Evolutionary conservation across 1,284 basidiomycete genomes (phyloP), one percentile per base, ranked within the genome.

Genomic region (Rhodofomes roseus): DNA sequence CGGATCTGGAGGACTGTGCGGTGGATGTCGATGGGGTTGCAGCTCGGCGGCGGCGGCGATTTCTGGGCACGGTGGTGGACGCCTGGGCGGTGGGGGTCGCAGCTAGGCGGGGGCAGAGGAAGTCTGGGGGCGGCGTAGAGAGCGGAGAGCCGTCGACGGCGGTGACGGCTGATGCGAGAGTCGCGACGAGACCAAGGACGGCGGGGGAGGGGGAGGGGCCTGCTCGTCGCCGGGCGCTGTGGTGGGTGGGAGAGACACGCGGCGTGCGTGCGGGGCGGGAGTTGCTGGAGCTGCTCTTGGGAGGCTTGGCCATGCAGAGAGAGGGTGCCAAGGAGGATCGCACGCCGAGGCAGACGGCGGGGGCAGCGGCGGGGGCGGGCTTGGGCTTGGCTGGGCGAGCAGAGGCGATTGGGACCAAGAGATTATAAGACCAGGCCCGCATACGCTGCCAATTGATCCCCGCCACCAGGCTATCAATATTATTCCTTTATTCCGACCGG

Each of bases 61-160:
- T 20, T 37, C 50, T 52, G 50, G 50, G 50, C 31, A 52, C 50
- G 50, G n/a, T 31, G n/a, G 55, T 46, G 43, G 41, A 20, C 43
- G 55, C 55, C n/a, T 44, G 56, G 50, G 59, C 56, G 55, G 58
- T 56, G 34, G 55, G 56, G 51, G 62, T 60, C 29, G 40, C 25
- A 48, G 65, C 56, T 46, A 85, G 70, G 29, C 76, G 78, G 0
- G 87, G 87, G 62, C 85, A 89, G 53, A 89, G 79, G 64, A 89
- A 89, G 51, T 78, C 65, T 18, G 81, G 84, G 8, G 86, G 82
- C 22, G 78, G 61, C 29, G 63, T 53, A 16, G 69, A 68, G 40
- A 77, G 62, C 6, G 86, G 85, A 60, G 76, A 77, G 41, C 76
- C 82, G 65, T 80, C 69, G 36, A 72, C 81, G 20, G 76, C 63